Evolutionary conservation across 2,329 filamentous ascomycete species (phyloP).

Genomic region (Botrytis hyacinthi): DNA sequence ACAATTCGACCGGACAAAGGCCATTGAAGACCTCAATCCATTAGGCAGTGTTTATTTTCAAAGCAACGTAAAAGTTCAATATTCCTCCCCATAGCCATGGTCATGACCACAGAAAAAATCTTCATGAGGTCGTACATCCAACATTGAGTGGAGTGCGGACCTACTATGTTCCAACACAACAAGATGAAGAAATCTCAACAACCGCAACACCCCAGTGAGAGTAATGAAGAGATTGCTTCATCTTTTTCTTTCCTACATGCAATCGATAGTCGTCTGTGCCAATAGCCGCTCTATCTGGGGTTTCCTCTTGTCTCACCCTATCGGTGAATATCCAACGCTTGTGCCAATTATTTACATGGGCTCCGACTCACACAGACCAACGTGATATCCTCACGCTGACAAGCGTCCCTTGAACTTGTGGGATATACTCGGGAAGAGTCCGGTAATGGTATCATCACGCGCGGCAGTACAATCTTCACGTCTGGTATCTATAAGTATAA

Average conservation of each 20-base stretch:
- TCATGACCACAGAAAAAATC: background rate
- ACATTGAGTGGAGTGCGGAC: background rate
- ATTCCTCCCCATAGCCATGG: slow-evolving; percentile 14
- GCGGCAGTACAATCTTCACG: background rate
- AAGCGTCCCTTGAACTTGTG: background rate
- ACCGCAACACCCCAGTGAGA: background rate
- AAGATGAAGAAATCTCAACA: background rate
- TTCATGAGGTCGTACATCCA: slow-evolving; percentile 1
- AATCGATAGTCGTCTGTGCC: background rate
- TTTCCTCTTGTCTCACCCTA: slow-evolving; percentile 1
- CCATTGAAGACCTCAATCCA: background rate
- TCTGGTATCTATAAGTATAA: background rate
- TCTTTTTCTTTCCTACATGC: background rate
- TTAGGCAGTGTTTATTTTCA: slow-evolving; percentile 9
- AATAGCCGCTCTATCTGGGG: slow-evolving; percentile 2
- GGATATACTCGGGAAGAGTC: background rate
- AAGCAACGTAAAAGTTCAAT: background rate
- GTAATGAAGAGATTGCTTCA: background rate
- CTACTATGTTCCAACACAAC: background rate
- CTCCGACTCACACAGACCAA: slow-evolving; percentile 14
- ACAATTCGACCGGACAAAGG: background rate
- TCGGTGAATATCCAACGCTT: slow-evolving; percentile 10
- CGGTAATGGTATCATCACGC: slow-evolving; percentile 5
- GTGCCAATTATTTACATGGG: background rate
- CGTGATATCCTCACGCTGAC: background rate